Evolutionary conservation across 805 yeast genomes (phyloP).

Genomic region (Starmerella sirachaensis): DNA sequence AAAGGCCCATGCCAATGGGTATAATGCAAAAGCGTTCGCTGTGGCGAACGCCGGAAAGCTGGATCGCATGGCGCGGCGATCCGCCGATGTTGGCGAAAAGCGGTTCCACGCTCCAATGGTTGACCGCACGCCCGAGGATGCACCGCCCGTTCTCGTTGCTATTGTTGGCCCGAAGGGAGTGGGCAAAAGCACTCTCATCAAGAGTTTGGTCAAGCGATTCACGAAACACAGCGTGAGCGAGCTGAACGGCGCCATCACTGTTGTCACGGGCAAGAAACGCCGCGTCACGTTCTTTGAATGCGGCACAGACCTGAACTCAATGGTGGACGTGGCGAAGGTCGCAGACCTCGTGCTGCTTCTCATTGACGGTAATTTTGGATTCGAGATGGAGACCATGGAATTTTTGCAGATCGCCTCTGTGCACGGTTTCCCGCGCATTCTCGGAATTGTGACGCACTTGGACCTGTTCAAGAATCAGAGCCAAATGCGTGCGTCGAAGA

Average conservation of each 20-base stretch:
- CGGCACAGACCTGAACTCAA: slow-evolving; percentile 80
- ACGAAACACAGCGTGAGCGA: slow-evolving; percentile 79
- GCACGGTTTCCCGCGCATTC: slow-evolving; percentile 96
- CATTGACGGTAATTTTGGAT: slow-evolving; percentile 94
- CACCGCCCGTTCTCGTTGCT: slow-evolving; percentile 92
- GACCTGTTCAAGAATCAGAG: slow-evolving; percentile 85
- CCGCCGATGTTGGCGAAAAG: slow-evolving; percentile 71
- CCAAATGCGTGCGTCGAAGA: slow-evolving; percentile 82
- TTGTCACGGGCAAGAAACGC: slow-evolving; percentile 88
- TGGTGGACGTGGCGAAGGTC: slow-evolving; percentile 91
- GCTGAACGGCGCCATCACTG: slow-evolving; percentile 90
- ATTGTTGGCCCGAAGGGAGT: slow-evolving; percentile 99
- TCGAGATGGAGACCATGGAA: slow-evolving; percentile 99
- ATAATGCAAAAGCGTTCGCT: slow-evolving; percentile 72
- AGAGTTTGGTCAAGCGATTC: slow-evolving; percentile 74
- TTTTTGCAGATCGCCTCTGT: slow-evolving; percentile 90
- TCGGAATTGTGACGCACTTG: slow-evolving; percentile 91
- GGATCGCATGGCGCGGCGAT: slow-evolving; percentile 69
- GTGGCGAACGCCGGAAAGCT: slow-evolving; percentile 76
- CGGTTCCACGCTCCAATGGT: slow-evolving; percentile 95
- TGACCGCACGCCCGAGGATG: slow-evolving; percentile 93
- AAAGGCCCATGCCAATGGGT: slow-evolving; percentile 79
- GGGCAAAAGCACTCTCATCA: slow-evolving; percentile 87
- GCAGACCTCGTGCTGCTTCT: slow-evolving; percentile 83
- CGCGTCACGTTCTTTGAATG: slow-evolving; percentile 89